Evolutionary conservation across 108 stramenopile species (phyloP).

Genomic region (Cyclotella atomus): DNA sequence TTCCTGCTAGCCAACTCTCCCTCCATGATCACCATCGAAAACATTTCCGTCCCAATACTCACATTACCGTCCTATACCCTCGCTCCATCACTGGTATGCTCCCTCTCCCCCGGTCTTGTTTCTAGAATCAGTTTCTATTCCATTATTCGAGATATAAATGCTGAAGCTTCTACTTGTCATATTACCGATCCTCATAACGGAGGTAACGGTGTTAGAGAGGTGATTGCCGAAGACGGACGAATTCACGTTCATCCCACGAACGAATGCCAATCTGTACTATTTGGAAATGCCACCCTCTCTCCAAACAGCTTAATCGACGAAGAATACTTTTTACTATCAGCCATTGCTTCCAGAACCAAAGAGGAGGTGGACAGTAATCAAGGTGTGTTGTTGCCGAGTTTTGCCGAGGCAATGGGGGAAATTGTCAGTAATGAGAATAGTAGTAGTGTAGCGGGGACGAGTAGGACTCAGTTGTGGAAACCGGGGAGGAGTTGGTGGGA

Average conservation of each 20-base stretch:
- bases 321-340: slow-evolving; percentile 77
- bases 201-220: no score
- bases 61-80: slow-evolving; percentile 59
- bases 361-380: slow-evolving; percentile 51
- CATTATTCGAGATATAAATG: slow-evolving; percentile 87
- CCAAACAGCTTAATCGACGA: slow-evolving; percentile 70
- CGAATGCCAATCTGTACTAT: slow-evolving; percentile 33
- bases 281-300: slow-evolving; percentile 2
- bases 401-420: slow-evolving; percentile 88
- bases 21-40: slow-evolving; percentile 21
- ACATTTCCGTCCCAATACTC: slow-evolving; percentile 19
- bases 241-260: slow-evolving; percentile 44
- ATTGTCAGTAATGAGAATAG: slow-evolving; percentile 46
- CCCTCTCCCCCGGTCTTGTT: slow-evolving; percentile 68
- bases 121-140: slow-evolving; percentile 81
- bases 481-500: slow-evolving; percentile 92
- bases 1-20: slow-evolving; percentile 39
- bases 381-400: slow-evolving; percentile 69
- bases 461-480: slow-evolving; percentile 88
- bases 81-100: slow-evolving; percentile 57
- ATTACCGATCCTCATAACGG: slow-evolving; percentile 43
- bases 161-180: slow-evolving; percentile 65
- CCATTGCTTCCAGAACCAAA: slow-evolving; percentile 57
- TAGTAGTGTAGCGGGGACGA: neutral
- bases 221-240: slow-evolving; percentile 46